These are phyloP conservation scores for Sporothrix euskadiensis DNA, from an alignment of 2,329 filamentous ascomycete species.

Conservation along the genomic window DNA sequence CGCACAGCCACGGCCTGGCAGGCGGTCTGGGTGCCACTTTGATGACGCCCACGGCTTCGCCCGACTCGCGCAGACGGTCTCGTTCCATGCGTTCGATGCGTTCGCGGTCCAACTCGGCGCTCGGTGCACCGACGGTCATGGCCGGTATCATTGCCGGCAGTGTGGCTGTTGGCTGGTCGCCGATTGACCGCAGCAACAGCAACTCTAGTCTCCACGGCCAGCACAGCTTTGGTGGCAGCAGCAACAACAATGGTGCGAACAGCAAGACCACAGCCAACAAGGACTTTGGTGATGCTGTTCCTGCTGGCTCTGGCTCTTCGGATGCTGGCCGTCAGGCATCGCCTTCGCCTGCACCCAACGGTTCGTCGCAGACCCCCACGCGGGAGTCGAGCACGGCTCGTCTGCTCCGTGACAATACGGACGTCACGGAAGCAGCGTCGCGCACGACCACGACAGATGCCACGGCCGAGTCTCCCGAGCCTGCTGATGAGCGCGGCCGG, in stretches of 20 bases:
- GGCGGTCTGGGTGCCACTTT: background rate
- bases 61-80: slow-evolving; percentile 64
- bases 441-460: background rate
- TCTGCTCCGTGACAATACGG: slow-evolving; percentile 23
- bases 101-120: slow-evolving; percentile 67
- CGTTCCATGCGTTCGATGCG: slow-evolving; percentile 56
- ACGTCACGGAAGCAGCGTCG: slow-evolving; percentile 9
- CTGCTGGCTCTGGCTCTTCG: background rate
- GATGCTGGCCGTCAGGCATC: background rate
- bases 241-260: background rate
- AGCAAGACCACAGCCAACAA: slow-evolving; percentile 1
- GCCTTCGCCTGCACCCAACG: slow-evolving; percentile 1
- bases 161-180: slow-evolving; percentile 75
- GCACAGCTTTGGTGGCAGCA: background rate
- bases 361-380: background rate
- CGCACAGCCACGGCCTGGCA: slow-evolving; percentile 25
- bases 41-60: slow-evolving; percentile 48
- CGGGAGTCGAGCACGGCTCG: slow-evolving; percentile 24
- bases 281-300: slow-evolving; percentile 6
- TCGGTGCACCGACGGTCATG: slow-evolving; percentile 76
- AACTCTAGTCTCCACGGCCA: slow-evolving; percentile 32
- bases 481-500: slow-evolving; percentile 6
- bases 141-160: slow-evolving; percentile 78
- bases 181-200: slow-evolving; percentile 55
- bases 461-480: background rate